A percentile compares a stretch with the other conserved stretches of the same genome.
Evolutionary conservation across 768 basidiomycete species (phyloP).

Genomic region (Flagelloscypha sp.): DNA sequence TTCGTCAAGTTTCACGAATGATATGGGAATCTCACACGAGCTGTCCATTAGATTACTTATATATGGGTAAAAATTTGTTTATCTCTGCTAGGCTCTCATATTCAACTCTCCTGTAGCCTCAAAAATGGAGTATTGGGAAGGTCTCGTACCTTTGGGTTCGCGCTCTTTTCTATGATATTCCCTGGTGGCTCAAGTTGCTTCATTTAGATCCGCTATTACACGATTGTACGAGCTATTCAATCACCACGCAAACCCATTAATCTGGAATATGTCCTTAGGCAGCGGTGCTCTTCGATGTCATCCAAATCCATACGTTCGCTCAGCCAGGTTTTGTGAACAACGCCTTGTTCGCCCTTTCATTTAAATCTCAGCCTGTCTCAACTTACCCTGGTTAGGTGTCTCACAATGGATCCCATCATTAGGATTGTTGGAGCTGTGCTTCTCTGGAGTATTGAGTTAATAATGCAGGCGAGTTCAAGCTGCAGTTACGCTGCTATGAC

Average conservation of each 20-base stretch:
- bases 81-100: no score
- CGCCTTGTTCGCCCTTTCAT: constrained; percentile 23
- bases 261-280: no score
- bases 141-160: constrained; percentile 16
- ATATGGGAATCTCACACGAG: no score
- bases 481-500: no score
- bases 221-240: no score
- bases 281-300: constrained; percentile 35
- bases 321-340: constrained; percentile 28
- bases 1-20: no score
- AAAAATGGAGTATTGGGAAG: constrained; percentile 26
- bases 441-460: constrained; percentile 40
- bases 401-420: constrained; percentile 35
- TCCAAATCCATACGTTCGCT: constrained; percentile 37
- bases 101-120: constrained; percentile 17
- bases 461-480: no score
- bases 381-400: constrained; percentile 24
- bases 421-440: constrained; percentile 35
- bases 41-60: constrained; percentile 21
- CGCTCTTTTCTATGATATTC: neutral
- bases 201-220: constrained; percentile 39
- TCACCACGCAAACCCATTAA: no score
- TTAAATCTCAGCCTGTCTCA: no score
- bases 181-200: constrained; percentile 1
- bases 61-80: constrained; percentile 28